phyloP scores from a whole-genome alignment of 208 protist species.

The Crithidia fasciculata region DNA sequence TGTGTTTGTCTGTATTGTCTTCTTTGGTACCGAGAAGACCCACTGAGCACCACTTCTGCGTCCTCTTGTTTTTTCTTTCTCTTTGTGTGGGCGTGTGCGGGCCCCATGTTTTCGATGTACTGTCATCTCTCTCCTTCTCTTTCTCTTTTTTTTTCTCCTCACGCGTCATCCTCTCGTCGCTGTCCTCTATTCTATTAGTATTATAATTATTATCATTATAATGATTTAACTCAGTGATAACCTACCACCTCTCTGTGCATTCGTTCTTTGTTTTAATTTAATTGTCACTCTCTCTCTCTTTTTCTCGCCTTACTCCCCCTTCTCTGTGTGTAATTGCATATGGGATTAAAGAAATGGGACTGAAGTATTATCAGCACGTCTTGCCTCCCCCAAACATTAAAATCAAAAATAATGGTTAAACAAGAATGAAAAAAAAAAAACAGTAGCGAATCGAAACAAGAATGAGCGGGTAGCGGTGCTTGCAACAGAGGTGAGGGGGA shows the following conservation, averaged over 20 bases:
- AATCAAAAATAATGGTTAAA: too few relatives aligned
- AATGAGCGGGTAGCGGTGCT: too few relatives aligned
- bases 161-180: not conserved
- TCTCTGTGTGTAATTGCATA: too few relatives aligned
- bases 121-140: not conserved
- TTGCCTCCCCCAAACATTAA: too few relatives aligned
- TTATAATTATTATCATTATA: not conserved
- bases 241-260: not conserved
- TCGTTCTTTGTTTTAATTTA: not conserved
- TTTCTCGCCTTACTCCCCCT: not conserved
- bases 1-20: too few relatives aligned
- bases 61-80: not conserved
- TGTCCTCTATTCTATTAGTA: not conserved
- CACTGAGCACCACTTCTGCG: too few relatives aligned
- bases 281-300: not conserved
- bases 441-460: too few relatives aligned
- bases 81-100: not conserved
- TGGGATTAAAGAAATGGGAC: too few relatives aligned
- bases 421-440: too few relatives aligned
- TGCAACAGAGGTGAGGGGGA: too few relatives aligned
- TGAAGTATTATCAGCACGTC: too few relatives aligned
- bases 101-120: not conserved
- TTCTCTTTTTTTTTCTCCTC: not conserved
- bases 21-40: too few relatives aligned
- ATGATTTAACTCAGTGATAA: not conserved